phyloP scores from a whole-genome alignment of 2,329 filamentous ascomycete species.

The Sporothrix inflata region DNA sequence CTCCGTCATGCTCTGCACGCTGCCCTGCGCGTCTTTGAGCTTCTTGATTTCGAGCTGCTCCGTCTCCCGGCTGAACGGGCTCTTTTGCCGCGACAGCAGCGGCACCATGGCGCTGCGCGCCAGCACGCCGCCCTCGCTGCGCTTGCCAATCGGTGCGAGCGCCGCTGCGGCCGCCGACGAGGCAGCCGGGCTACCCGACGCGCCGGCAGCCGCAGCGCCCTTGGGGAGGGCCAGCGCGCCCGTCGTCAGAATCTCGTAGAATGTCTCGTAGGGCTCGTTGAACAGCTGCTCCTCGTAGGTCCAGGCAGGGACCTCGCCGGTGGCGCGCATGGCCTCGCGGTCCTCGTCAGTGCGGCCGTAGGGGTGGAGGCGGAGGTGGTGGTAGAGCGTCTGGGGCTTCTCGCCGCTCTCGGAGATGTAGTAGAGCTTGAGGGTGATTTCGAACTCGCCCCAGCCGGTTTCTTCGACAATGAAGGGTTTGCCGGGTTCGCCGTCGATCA shows the following conservation, averaged over 20 bases:
- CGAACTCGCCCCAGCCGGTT: conserved; percentile 98
- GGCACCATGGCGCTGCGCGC: conserved; percentile 78
- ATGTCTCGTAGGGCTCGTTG: conserved; percentile 92
- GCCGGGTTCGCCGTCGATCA: conserved; percentile 71
- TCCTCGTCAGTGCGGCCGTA: conserved; percentile 82
- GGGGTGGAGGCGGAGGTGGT: conserved; percentile 87
- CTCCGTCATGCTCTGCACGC: conserved; percentile 64
- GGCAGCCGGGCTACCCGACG: conserved; percentile 48
- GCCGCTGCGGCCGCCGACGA: conserved; percentile 45
- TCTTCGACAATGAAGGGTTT: conserved; percentile 81
- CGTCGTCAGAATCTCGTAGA: conserved; percentile 83
- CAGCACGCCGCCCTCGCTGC: conserved; percentile 57
- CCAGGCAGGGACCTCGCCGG: conserved; percentile 72
- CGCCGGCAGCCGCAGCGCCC: conserved; percentile 55
- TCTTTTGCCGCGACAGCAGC: conserved; percentile 64
- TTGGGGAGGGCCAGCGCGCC: conserved; percentile 59
- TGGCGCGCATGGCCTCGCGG: conserved; percentile 61
- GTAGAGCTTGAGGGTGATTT: conserved; percentile 92
- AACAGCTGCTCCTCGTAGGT: conserved; percentile 94
- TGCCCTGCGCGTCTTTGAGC: conserved; percentile 64
- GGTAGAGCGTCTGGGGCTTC: conserved; percentile 94
- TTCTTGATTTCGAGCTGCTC: conserved; percentile 66
- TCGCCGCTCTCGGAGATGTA: conserved; percentile 86
- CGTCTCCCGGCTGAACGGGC: conserved; percentile 74
- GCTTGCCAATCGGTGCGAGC: conserved; percentile 40